Base-by-base conservation (phyloP, 1,284 basidiomycete genomes). In the Cryptococcus deneoformans region DNA sequence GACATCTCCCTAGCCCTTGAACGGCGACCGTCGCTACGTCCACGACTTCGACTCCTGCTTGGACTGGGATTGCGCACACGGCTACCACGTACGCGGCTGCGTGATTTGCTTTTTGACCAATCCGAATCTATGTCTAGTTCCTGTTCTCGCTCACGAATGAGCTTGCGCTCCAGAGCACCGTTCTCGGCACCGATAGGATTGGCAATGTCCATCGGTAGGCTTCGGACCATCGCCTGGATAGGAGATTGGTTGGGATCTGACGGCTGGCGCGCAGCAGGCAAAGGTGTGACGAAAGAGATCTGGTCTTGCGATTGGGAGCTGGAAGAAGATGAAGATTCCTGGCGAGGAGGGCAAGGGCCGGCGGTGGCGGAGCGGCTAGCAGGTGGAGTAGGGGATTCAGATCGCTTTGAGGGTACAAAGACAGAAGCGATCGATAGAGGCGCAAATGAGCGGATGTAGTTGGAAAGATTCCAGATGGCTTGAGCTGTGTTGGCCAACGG, bases 161-260 rank as follows among this genome's bases (percentile, higher is more conserved):
- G 54, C 51, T 29, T 57, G 14, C 66, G 56, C 46, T 71, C 65
- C 43, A 58, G 59, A 9, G 60, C 49, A 9, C 52, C 57, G 20
- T 54, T 60, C 1, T 64, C 62, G 24, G 56, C 59, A 37, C 59
- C 61, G 0, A 59, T 37, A 9, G 68, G 68, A 14, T 71, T 44
- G 35, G 69, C 64, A 54, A 76, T 76, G 58, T 76, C 68, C 69
- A 76, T 69, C 6, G 75, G 75, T 1, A 76, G 57, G 51, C 68
- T 70, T 46, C 71, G 60, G 34, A 76, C 75, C 48, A 75, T 58
- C 44, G 72, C 62, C 36, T 64, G 58, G 16, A 61, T 59, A 11
- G 58, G 63, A 35, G 50, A 55, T 24, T 57, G 52, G 12, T 50
- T 59, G 0, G 59, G 52, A 5, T 58, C 56, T 1, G 57, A 46